Evolutionary conservation across 1,284 basidiomycete genomes (phyloP), one percentile per base, ranked within the genome.

Genomic region (Fomitopsis pinicola): DNA sequence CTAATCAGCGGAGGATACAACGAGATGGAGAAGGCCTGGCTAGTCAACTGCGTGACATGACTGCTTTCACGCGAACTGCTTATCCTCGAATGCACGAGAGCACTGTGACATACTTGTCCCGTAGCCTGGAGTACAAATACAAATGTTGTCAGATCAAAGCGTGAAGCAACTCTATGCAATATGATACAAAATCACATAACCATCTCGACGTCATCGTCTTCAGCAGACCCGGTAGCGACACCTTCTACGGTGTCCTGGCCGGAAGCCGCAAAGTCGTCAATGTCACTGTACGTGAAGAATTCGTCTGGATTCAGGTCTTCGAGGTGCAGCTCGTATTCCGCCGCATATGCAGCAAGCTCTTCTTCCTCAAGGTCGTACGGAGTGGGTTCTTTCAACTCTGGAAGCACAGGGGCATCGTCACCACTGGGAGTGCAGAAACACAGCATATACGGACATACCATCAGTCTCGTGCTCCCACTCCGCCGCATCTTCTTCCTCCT

Each of bases 301-400:
- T 72, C 69, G 22, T 73, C 71, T 7, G 58, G 60, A 7, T 50
- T 55, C n/a, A 71, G 61, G 58, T 84, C 83, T 42, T 82, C 83
- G 58, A 88, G 82, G 22, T 84, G 82, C 2, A 78, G 79, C 12
- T 82, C 77, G 42, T 75, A 76, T 67, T 86, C 83, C 56, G 84
- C 82, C 0, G 84, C 87, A 63, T 87, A 86, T 19, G 80, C 83
- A 50, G 80, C 76, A 1, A 88, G 73, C 63, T 88, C 86, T 62
- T 82, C 84, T 53, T 83, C 79, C 9, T 83, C 80, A 5, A 82
- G 68, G 46, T 84, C 82, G 72, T 64, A 2, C 66, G 61, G 9
- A 61, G 8, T 9, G 22, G 33, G 12, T 58, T 61, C 33, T 58
- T 62, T 28, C 28, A 22, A 12, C 55, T 60, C 63, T 61, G 28